Evolutionary conservation across 129 eudicot species (phyloP).

Genomic region (Lonicera japonica): DNA sequence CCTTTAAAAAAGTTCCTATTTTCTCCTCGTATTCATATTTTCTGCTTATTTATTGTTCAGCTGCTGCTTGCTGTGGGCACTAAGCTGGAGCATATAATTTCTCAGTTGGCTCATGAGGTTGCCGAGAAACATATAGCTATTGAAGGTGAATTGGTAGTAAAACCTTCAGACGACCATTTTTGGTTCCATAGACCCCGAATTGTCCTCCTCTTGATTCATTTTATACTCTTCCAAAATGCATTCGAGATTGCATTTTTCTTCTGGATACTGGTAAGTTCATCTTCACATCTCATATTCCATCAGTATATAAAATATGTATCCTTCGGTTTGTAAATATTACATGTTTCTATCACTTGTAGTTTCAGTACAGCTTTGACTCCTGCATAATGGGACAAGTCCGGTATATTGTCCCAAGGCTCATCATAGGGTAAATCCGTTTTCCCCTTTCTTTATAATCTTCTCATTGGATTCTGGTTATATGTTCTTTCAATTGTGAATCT

Average conservation of each 20-base stretch:
- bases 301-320: no score
- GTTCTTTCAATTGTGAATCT: background rate
- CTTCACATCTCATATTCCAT: background rate
- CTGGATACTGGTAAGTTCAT: slow-evolving; percentile 72
- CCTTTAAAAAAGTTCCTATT: no score
- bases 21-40: background rate
- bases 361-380: slow-evolving; percentile 76
- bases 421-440: slow-evolving; percentile 57
- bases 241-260: slow-evolving; percentile 94
- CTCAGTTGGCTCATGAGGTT: slow-evolving; percentile 79
- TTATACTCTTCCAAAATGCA: slow-evolving; percentile 94
- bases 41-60: slow-evolving; percentile 26
- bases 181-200: slow-evolving; percentile 76
- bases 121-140: slow-evolving; percentile 85
- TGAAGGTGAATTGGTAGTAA: slow-evolving; percentile 76
- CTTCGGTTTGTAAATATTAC: slow-evolving; percentile 3
- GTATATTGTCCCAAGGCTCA: slow-evolving; percentile 70
- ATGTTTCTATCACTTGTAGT: slow-evolving; percentile 23
- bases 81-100: slow-evolving; percentile 83
- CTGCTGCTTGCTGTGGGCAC: slow-evolving; percentile 87
- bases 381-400: slow-evolving; percentile 86
- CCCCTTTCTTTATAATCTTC: background rate
- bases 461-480: background rate
- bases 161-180: slow-evolving; percentile 87
- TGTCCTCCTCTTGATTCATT: slow-evolving; percentile 67